These are phyloP conservation scores for Xerocomus minutiporus DNA, from an alignment of 1,284 basidiomycete genomes.

Conservation along the genomic window DNA sequence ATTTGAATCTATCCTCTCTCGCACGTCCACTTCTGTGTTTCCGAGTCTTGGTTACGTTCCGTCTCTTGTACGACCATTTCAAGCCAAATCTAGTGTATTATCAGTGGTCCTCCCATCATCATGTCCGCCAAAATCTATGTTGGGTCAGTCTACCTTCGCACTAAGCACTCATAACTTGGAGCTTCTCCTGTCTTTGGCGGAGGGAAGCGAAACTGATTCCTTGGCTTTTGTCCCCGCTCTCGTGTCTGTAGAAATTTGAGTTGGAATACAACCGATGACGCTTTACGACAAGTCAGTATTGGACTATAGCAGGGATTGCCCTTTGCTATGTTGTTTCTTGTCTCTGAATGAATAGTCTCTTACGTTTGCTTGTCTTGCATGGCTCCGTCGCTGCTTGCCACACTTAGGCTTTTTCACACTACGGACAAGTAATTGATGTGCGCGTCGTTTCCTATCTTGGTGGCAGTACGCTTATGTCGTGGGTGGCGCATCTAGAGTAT, in stretches of 20 bases:
- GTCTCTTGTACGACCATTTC: slow-evolving; percentile 38
- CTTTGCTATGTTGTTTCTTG: slow-evolving; percentile 34
- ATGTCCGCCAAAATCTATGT: slow-evolving; percentile 81
- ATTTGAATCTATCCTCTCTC: slow-evolving; percentile 34
- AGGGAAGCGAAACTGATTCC: slow-evolving; percentile 51
- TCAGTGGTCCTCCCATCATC: slow-evolving; percentile 38
- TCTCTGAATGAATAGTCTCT: slow-evolving; percentile 28
- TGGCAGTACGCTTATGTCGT: slow-evolving; percentile 22
- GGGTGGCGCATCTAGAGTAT: slow-evolving; percentile 57
- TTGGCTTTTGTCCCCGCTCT: slow-evolving; percentile 32
- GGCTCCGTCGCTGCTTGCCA: slow-evolving; percentile 32
- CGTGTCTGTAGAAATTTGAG: slow-evolving; percentile 73
- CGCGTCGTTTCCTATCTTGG: slow-evolving; percentile 46
- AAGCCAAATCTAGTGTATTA: slow-evolving; percentile 37
- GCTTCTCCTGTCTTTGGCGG: slow-evolving; percentile 41
- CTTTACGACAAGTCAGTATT: slow-evolving; percentile 77
- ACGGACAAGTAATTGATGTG: slow-evolving; percentile 72
- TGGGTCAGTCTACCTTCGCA: slow-evolving; percentile 67
- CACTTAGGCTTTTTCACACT: slow-evolving; percentile 68
- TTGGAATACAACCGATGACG: slow-evolving; percentile 93
- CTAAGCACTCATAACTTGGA: slow-evolving; percentile 34
- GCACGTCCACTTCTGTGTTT: slow-evolving; percentile 45
- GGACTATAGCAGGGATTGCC: slow-evolving; percentile 34
- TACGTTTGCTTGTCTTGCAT: slow-evolving; percentile 28
- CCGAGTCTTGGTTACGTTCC: slow-evolving; percentile 44